These are phyloP conservation scores for Hortiboletus flavorubellus DNA, from an alignment of 768 basidiomycete genomes.

Conservation along the genomic window DNA sequence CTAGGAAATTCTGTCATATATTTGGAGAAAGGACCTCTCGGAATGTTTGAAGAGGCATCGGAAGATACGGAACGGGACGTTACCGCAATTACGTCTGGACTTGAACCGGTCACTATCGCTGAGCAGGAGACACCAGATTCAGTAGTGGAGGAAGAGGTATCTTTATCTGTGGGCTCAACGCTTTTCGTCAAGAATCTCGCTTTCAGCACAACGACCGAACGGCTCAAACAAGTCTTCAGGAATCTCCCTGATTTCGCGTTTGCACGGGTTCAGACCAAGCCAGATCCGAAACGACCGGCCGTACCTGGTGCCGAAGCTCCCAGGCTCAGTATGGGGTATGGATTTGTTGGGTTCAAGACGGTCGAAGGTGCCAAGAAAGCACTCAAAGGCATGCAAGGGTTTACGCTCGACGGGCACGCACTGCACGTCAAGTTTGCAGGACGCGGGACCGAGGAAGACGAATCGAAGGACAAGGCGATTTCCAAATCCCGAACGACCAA, in stretches of 20 bases:
- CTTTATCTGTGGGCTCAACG: conserved; percentile 68
- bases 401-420: conserved; percentile 83
- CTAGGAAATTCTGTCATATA: conserved; percentile 89
- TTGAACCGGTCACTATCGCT: conserved; percentile 40
- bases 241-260: conserved; percentile 79
- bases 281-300: conserved; percentile 69
- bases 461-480: conserved; percentile 34
- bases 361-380: conserved; percentile 70
- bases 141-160: conserved; percentile 36
- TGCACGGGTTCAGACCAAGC: conserved; percentile 88
- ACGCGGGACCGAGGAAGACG: conserved; percentile 64
- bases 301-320: conserved; percentile 34
- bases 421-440: conserved; percentile 85
- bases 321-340: conserved; percentile 91
- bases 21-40: conserved; percentile 86
- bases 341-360: conserved; percentile 89
- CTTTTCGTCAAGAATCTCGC: conserved; percentile 93
- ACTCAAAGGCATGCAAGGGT: conserved; percentile 72
- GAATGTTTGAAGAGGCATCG: conserved; percentile 62
- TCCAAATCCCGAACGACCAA: conserved; percentile 75
- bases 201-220: conserved; percentile 84
- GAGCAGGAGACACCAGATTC: conserved; percentile 38
- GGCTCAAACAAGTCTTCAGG: conserved; percentile 65
- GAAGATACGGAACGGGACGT: conserved; percentile 21
- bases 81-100: conserved; percentile 14